phyloP scores from a whole-genome alignment of 2,329 filamentous ascomycete genomes.

The Colletotrichum liaoningense region DNA sequence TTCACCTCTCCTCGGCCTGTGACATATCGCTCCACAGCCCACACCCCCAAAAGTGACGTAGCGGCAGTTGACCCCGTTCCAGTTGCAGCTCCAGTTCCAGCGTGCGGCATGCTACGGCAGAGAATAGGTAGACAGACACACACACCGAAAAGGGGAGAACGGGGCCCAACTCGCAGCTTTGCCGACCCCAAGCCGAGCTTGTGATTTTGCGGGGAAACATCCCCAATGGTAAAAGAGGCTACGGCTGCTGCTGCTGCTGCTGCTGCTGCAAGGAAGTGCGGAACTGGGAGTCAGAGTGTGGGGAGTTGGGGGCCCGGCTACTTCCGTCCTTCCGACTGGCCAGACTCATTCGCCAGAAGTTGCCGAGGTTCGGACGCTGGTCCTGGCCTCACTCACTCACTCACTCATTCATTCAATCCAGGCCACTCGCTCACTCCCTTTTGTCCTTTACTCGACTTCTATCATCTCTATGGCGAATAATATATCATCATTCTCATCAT shows the following conservation, averaged over 20 bases:
- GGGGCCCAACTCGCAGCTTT: slow-evolving; percentile 43
- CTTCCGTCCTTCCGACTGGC: slow-evolving; percentile 29
- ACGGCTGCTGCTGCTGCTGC: no score
- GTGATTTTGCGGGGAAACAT: slow-evolving; percentile 64
- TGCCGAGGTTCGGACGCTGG: slow-evolving; percentile 35
- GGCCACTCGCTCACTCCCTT: neutral
- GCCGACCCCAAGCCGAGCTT: slow-evolving; percentile 66
- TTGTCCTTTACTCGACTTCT: neutral
- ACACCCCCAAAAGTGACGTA: neutral
- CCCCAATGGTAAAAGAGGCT: no score
- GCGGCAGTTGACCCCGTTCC: neutral
- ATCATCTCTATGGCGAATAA: no score
- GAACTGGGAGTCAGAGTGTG: neutral
- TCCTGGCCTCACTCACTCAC: slow-evolving; percentile 1
- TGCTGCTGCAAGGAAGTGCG: neutral
- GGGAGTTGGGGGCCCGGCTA: slow-evolving; percentile 1
- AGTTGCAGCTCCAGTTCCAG: neutral
- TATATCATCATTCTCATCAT: neutral
- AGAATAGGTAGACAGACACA: neutral
- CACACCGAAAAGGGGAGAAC: neutral
- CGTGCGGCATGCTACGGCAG: slow-evolving; percentile 11
- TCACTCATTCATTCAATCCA: no score
- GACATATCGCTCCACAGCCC: neutral
- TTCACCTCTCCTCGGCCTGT: slow-evolving; percentile 25
- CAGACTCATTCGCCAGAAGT: slow-evolving; percentile 27